Evolutionary conservation across 2,329 filamentous ascomycete species (phyloP).

Genomic region (Beauveria asiatica): DNA sequence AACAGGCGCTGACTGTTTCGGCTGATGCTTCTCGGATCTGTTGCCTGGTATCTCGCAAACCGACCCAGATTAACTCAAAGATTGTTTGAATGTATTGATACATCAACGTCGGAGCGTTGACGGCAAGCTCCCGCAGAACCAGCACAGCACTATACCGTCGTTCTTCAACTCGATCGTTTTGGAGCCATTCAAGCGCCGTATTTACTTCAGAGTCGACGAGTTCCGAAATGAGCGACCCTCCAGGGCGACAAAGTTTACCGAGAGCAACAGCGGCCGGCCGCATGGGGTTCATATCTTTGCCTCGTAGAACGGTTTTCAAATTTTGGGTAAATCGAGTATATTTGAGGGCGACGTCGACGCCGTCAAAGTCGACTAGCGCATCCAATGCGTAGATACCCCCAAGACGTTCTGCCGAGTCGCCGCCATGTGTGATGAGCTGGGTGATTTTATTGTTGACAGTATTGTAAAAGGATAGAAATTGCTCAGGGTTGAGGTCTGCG

Average conservation of each 20-base stretch:
- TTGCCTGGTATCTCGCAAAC: conserved; percentile 78
- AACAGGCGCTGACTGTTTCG: conserved; percentile 88
- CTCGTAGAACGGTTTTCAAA: conserved; percentile 76
- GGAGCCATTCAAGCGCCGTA: conserved; percentile 91
- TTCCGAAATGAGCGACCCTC: conserved; percentile 88
- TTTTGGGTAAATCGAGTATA: conserved; percentile 91
- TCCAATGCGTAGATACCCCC: conserved; percentile 90
- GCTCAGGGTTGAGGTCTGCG: conserved; percentile 67
- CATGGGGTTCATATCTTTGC: conserved; percentile 87
- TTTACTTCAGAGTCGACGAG: conserved; percentile 96
- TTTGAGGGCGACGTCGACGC: conserved; percentile 85
- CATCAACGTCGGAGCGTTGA: conserved; percentile 89
- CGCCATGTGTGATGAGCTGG: conserved; percentile 70
- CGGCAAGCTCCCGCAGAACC: conserved; percentile 79
- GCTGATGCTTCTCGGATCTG: conserved; percentile 88
- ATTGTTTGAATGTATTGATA: conserved; percentile 94
- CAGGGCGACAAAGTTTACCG: conserved; percentile 83
- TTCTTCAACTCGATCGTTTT: conserved; percentile 89
- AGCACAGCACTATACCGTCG: conserved; percentile 88
- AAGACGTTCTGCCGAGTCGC: conserved; percentile 78
- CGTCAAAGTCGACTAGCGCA: conserved; percentile 90
- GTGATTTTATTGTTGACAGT: conserved; percentile 50
- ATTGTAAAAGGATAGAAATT: conserved; percentile 57
- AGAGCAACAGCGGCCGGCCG: conserved; percentile 81
- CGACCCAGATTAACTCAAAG: conserved; percentile 94